phyloP scores from a whole-genome alignment of 768 basidiomycete species.

The Suillus ampliporus region DNA sequence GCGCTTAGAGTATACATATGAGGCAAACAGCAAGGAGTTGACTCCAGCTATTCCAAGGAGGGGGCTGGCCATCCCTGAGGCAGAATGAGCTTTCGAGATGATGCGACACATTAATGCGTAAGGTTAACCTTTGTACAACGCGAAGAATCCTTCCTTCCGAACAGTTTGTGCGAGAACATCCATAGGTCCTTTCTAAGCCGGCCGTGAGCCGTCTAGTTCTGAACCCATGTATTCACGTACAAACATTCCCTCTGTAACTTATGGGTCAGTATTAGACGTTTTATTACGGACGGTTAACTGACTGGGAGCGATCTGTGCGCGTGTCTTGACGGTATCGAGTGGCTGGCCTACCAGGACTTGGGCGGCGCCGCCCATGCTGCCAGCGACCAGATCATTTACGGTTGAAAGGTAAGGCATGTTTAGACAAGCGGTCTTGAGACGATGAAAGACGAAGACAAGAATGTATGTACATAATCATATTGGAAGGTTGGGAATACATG shows the following conservation, averaged over 20 bases:
- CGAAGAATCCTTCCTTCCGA: slow-evolving; percentile 87
- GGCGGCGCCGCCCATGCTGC: slow-evolving; percentile 90
- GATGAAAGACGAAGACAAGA: not conserved
- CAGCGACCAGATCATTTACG: slow-evolving; percentile 83
- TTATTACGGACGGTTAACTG: slow-evolving; percentile 26
- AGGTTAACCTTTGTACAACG: slow-evolving; percentile 86
- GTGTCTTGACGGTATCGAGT: slow-evolving; percentile 86
- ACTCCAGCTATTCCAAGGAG: slow-evolving; percentile 93
- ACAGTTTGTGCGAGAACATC: slow-evolving; percentile 87
- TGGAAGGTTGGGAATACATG: not conserved
- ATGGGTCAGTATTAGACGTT: slow-evolving; percentile 12
- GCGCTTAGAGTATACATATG: slow-evolving; percentile 83
- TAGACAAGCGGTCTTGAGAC: not conserved
- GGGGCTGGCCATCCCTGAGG: slow-evolving; percentile 88
- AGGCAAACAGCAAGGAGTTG: slow-evolving; percentile 93
- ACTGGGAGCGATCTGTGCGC: slow-evolving; percentile 89
- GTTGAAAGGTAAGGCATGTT: slow-evolving; percentile 51
- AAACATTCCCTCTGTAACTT: slow-evolving; percentile 78
- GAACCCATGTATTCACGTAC: slow-evolving; percentile 51
- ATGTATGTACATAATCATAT: not conserved
- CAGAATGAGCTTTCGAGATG: not conserved
- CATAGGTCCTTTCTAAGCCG: slow-evolving; percentile 84
- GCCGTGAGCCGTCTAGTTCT: slow-evolving; percentile 1
- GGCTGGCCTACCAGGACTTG: slow-evolving; percentile 97
- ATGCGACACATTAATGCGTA: not conserved